Percentiles rank a stretch among this genome's conserved stretches.
These are phyloP conservation scores for Botryotinia narcissicola DNA, from an alignment of 2,329 filamentous ascomycete genomes.

Conservation along the genomic window DNA sequence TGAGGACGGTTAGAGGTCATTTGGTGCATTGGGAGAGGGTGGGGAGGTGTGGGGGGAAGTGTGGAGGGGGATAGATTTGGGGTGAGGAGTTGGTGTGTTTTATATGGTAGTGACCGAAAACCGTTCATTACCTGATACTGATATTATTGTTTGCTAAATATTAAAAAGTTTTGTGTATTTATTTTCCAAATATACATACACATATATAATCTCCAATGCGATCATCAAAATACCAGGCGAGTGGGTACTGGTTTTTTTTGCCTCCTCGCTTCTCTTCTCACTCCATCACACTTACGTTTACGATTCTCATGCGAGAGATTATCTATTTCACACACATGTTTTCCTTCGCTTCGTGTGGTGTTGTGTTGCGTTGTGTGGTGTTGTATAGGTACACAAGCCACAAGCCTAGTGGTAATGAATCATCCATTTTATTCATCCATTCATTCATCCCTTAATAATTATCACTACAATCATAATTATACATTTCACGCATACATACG, in stretches of 20 bases:
- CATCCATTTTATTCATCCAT: too few relatives aligned
- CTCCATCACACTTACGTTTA: neutral
- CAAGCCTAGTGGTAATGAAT: too few relatives aligned
- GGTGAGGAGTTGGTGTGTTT: neutral
- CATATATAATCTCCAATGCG: neutral
- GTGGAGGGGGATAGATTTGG: neutral
- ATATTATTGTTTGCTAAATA: neutral
- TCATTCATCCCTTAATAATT: too few relatives aligned
- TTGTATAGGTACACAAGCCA: too few relatives aligned
- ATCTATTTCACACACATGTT: neutral
- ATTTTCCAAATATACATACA: neutral
- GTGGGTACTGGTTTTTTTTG: neutral
- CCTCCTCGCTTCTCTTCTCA: neutral
- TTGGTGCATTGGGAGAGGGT: constrained; percentile 44
- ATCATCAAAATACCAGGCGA: neutral
- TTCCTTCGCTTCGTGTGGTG: neutral
- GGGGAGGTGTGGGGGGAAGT: constrained; percentile 22
- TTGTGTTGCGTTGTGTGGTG: too few relatives aligned
- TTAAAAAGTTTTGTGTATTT: neutral
- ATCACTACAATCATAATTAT: too few relatives aligned
- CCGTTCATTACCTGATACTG: neutral
- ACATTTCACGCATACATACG: too few relatives aligned
- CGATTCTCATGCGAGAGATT: neutral
- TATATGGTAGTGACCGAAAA: neutral
- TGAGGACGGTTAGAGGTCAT: constrained; percentile 42